Percentiles rank a stretch among this genome's conserved stretches.
These are phyloP conservation scores for Pseudogymnoascus sp. DNA, from an alignment of 2,329 filamentous ascomycete species.

Conservation along the genomic window DNA sequence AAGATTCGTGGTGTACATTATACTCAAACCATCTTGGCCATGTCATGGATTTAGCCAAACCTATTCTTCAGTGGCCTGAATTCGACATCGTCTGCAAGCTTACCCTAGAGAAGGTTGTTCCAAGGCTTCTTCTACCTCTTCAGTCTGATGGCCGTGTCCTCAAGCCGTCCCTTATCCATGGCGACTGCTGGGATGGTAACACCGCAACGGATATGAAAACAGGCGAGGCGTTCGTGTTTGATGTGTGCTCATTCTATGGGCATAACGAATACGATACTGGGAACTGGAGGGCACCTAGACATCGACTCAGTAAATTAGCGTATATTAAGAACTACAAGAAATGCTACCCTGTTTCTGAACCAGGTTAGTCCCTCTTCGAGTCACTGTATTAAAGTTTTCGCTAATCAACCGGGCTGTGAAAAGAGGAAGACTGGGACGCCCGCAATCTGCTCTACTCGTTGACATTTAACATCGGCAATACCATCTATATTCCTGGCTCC, in stretches of 20 bases:
- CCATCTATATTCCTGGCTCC: not conserved
- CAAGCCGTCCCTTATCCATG: constrained; percentile 18
- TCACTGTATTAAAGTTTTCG: not conserved
- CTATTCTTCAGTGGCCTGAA: constrained; percentile 18
- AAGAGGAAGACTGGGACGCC: constrained; percentile 13
- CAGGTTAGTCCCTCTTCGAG: not conserved
- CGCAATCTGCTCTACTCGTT: constrained; percentile 14
- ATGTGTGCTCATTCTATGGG: constrained; percentile 12
- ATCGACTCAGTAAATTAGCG: not conserved
- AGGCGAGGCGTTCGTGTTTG: constrained; percentile 15
- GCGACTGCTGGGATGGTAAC: constrained; percentile 18
- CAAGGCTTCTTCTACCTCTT: constrained; percentile 11
- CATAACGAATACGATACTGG: constrained; percentile 19
- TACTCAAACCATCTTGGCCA: not conserved
- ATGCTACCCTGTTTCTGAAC: not conserved
- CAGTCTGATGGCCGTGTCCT: constrained; percentile 12
- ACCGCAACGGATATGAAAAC: constrained; percentile 13
- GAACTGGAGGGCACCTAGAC: constrained; percentile 15
- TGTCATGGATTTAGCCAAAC: not conserved
- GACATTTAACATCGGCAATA: constrained; percentile 4
- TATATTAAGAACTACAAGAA: not conserved
- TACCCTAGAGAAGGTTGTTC: constrained; percentile 13
- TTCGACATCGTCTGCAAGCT: constrained; percentile 16
- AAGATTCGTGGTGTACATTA: not conserved
- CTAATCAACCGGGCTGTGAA: not conserved